Evolutionary conservation across 2,329 filamentous ascomycete genomes (phyloP).

Genomic region (Tolypocladium inflatum): DNA sequence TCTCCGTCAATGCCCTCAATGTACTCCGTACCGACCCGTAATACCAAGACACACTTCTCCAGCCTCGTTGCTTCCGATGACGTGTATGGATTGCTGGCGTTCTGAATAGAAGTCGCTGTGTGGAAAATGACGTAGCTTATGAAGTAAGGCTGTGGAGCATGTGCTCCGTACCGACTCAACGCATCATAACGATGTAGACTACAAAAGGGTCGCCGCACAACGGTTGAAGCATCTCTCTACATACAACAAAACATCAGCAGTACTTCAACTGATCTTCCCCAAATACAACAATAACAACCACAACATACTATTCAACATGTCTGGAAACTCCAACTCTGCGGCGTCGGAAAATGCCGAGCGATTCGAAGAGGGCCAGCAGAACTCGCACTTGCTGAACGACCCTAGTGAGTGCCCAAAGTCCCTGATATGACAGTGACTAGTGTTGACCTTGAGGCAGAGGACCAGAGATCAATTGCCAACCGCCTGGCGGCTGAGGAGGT

Average conservation of each 20-base stretch:
- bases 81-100: neutral
- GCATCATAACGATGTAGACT: neutral
- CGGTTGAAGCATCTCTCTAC: neutral
- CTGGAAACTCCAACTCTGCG: slow-evolving; percentile 55
- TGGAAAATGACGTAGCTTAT: slow-evolving; percentile 19
- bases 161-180: slow-evolving; percentile 1
- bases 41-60: neutral
- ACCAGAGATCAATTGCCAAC: slow-evolving; percentile 63
- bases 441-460: slow-evolving; percentile 37
- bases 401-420: slow-evolving; percentile 46
- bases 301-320: slow-evolving; percentile 15
- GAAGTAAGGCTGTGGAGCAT: slow-evolving; percentile 16
- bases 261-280: neutral
- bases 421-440: too few species aligned
- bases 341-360: slow-evolving; percentile 39
- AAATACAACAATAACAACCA: neutral
- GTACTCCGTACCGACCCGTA: neutral
- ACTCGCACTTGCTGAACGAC: slow-evolving; percentile 61
- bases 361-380: slow-evolving; percentile 62
- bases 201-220: slow-evolving; percentile 2
- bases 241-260: neutral
- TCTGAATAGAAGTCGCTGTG: neutral
- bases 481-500: slow-evolving; percentile 55
- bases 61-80: neutral
- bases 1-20: neutral